Conservation (phyloP, 805 yeast species). For the Saturnispora sanitii region DNA sequence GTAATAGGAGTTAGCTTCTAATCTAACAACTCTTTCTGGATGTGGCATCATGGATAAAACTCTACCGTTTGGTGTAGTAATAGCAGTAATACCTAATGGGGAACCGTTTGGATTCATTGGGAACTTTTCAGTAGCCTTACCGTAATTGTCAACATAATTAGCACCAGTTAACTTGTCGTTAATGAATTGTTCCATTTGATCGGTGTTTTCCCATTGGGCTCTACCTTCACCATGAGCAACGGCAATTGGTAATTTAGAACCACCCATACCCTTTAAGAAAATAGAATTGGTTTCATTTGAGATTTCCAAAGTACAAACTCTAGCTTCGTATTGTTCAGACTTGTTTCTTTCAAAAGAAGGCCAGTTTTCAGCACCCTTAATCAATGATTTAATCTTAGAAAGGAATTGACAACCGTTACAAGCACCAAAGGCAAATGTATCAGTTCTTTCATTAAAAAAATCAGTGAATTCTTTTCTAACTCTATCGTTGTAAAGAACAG, state of each 20-base stretch:
- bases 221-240: conserved; percentile 99
- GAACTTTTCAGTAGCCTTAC: conserved; percentile 67
- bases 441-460: conserved; percentile 78
- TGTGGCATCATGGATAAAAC: conserved; percentile 99
- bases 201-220: conserved; percentile 53
- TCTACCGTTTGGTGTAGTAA: conserved; percentile 83
- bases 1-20: conserved; percentile 86
- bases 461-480: conserved; percentile 66
- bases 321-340: conserved; percentile 94
- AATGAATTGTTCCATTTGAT: conserved; percentile 38
- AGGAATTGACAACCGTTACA: conserved; percentile 98
- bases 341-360: conserved; percentile 86
- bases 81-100: conserved; percentile 86
- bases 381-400: conserved; percentile 71
- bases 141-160: conserved; percentile 86
- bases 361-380: conserved; percentile 94
- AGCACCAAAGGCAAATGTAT: conserved; percentile 95
- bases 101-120: conserved; percentile 98
- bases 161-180: conserved; percentile 50
- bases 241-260: conserved; percentile 90
- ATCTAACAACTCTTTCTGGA: conserved; percentile 88
- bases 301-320: conserved; percentile 83
- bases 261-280: conserved; percentile 82
- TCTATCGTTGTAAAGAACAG: conserved; percentile 73
- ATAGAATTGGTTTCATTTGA: conserved; percentile 38